A percentile compares a stretch with the other conserved stretches of the same genome.
Conservation (phyloP, 768 basidiomycete genomes). For the Naganishia onofrii region DNA sequence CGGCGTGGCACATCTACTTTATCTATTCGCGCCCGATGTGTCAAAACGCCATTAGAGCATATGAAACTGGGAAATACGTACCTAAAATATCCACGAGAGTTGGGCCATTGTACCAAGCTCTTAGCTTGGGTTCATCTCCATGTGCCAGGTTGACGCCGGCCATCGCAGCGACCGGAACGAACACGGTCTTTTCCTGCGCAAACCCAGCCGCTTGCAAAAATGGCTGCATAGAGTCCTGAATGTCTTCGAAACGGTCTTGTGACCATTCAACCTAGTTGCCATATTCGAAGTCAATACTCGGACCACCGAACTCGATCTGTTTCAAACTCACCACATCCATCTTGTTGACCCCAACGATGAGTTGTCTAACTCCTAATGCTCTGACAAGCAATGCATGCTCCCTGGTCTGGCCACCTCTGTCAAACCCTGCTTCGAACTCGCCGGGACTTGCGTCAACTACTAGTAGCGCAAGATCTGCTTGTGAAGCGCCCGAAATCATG, state of each 20-base stretch:
- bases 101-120: constrained; percentile 78
- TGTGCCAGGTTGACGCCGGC: constrained; percentile 76
- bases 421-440: constrained; percentile 95
- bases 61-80: constrained; percentile 46
- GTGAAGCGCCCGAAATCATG: constrained; percentile 98
- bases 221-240: constrained; percentile 67
- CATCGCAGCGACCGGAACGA: constrained; percentile 86
- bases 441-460: constrained; percentile 87
- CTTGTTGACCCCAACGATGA: constrained; percentile 92
- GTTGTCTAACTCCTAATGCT: constrained; percentile 84
- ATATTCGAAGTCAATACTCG: not conserved
- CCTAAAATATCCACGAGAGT: constrained; percentile 81
- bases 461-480: constrained; percentile 90
- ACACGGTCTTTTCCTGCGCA: constrained; percentile 69
- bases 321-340: constrained; percentile 69
- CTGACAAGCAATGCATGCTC: constrained; percentile 89
- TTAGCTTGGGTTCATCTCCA: constrained; percentile 58
- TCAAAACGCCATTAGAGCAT: not conserved
- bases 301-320: not conserved
- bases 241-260: constrained; percentile 77
- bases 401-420: constrained; percentile 87
- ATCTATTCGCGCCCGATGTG: constrained; percentile 57
- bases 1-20: constrained; percentile 73
- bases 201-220: constrained; percentile 90
- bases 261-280: constrained; percentile 76